These are phyloP conservation scores for Sphaerulina musiva DNA, from an alignment of 2,329 filamentous ascomycete genomes.

Conservation along the genomic window DNA sequence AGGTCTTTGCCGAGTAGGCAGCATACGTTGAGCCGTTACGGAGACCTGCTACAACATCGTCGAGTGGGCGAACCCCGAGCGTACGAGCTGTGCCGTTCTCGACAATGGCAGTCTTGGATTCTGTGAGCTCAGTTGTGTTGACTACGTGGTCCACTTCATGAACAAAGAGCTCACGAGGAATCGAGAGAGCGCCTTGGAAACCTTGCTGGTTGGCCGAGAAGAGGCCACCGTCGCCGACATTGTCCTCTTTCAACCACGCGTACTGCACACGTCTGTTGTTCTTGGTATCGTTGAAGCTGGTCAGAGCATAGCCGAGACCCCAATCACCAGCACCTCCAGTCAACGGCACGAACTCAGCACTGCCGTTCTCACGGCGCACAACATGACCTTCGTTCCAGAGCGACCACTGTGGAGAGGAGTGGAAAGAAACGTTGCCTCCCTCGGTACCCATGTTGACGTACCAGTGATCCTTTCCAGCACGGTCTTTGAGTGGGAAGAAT, in stretches of 20 bases:
- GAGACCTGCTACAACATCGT: slow-evolving; percentile 41
- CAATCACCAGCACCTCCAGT: slow-evolving; percentile 42
- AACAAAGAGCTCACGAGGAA: slow-evolving; percentile 44
- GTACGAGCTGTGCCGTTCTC: slow-evolving; percentile 39
- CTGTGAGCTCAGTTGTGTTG: slow-evolving; percentile 25
- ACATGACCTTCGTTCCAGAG: slow-evolving; percentile 44
- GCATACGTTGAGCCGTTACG: slow-evolving; percentile 28
- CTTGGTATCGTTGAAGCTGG: slow-evolving; percentile 45
- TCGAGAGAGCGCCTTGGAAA: slow-evolving; percentile 40
- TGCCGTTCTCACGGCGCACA: slow-evolving; percentile 40
- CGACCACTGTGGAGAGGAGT: slow-evolving; percentile 38
- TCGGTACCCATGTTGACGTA: slow-evolving; percentile 39
- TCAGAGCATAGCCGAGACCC: slow-evolving; percentile 42
- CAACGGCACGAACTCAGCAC: slow-evolving; percentile 40
- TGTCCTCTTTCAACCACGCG: slow-evolving; percentile 44
- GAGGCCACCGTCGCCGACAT: slow-evolving; percentile 32
- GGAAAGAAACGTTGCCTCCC: slow-evolving; percentile 41
- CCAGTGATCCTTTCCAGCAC: slow-evolving; percentile 41
- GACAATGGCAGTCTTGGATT: slow-evolving; percentile 22
- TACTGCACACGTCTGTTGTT: slow-evolving; percentile 44
- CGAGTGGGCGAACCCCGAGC: slow-evolving; percentile 40
- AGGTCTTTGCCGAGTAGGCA: slow-evolving; percentile 24
- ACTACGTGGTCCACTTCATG: slow-evolving; percentile 39
- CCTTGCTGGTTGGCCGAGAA: slow-evolving; percentile 40
- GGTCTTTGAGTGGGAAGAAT: slow-evolving; percentile 42